A percentile compares a stretch with the other conserved stretches of the same genome.
phyloP scores from a whole-genome alignment of 768 basidiomycete species.

The Leccinum arenicola region DNA sequence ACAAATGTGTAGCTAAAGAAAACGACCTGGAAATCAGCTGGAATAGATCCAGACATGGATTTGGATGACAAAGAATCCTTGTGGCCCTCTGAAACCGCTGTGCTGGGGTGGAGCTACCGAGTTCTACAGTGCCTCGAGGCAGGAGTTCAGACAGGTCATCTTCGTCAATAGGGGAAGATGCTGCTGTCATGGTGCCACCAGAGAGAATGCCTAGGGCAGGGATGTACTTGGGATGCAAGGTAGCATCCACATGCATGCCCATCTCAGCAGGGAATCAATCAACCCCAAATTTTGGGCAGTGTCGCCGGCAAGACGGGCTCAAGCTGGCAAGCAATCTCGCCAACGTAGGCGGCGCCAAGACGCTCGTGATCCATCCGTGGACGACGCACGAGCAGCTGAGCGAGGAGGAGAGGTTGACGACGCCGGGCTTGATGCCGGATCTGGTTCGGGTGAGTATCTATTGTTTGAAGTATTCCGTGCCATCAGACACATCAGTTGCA shows the following conservation, averaged over 20 bases:
- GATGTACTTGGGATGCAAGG: conserved; percentile 16
- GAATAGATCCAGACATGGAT: no score
- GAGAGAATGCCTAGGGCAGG: conserved; percentile 15
- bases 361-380: conserved; percentile 57
- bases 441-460: no score
- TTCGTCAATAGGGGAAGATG: conserved; percentile 8
- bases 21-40: no score
- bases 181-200: conserved; percentile 14
- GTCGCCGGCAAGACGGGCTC: no score
- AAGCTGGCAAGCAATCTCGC: conserved; percentile 28
- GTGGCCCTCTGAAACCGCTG: no score
- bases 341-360: conserved; percentile 68
- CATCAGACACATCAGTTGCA: no score
- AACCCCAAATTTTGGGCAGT: conserved; percentile 25
- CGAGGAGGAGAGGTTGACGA: conserved; percentile 42
- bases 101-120: no score
- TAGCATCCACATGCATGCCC: conserved; percentile 13
- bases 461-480: no score
- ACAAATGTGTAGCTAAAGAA: no score
- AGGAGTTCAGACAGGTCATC: no score
- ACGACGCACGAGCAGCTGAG: conserved; percentile 57
- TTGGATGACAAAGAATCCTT: no score
- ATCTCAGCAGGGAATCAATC: conserved; percentile 21
- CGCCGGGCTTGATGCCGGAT: conserved; percentile 51
- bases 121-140: no score